Conservation (phyloP, 2,329 filamentous ascomycete species). For the Podosphaera aphanis region DNA sequence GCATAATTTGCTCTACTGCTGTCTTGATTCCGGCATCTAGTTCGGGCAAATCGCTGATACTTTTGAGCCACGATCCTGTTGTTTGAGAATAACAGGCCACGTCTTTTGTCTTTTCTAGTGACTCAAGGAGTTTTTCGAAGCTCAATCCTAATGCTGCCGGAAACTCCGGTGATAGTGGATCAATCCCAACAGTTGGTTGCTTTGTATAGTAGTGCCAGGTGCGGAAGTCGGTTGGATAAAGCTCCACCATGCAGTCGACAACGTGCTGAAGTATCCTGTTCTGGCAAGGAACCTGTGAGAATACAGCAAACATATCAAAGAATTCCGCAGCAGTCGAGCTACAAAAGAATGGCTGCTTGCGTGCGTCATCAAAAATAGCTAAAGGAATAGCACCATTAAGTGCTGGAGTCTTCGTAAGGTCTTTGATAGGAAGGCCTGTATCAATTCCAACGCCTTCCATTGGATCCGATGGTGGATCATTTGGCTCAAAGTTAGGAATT, state of each 20-base stretch:
- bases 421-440: conserved; percentile 11
- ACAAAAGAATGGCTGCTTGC: conserved; percentile 51
- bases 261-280: conserved; percentile 50
- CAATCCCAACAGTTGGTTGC: conserved; percentile 43
- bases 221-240: conserved; percentile 34
- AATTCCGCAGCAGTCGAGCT: conserved; percentile 47
- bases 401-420: conserved; percentile 41
- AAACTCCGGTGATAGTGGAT: conserved; percentile 42
- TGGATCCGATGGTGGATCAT: conserved; percentile 23
- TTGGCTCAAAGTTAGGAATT: conserved; percentile 24
- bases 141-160: conserved; percentile 44
- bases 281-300: conserved; percentile 41
- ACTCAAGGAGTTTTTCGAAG: conserved; percentile 35
- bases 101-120: conserved; percentile 22
- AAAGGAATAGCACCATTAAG: conserved; percentile 82
- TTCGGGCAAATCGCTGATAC: conserved; percentile 23
- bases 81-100: conserved; percentile 24
- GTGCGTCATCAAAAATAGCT: conserved; percentile 71
- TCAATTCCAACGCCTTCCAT: conserved; percentile 31
- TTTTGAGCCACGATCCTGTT: conserved; percentile 29
- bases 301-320: conserved; percentile 56
- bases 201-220: conserved; percentile 50
- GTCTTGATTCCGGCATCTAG: conserved; percentile 31
- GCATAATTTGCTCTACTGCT: conserved; percentile 27
- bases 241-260: conserved; percentile 35